Percentiles rank a stretch among this genome's conserved stretches.
phyloP scores from a whole-genome alignment of 345 rosid genomes.

The Turnera subulata region DNA sequence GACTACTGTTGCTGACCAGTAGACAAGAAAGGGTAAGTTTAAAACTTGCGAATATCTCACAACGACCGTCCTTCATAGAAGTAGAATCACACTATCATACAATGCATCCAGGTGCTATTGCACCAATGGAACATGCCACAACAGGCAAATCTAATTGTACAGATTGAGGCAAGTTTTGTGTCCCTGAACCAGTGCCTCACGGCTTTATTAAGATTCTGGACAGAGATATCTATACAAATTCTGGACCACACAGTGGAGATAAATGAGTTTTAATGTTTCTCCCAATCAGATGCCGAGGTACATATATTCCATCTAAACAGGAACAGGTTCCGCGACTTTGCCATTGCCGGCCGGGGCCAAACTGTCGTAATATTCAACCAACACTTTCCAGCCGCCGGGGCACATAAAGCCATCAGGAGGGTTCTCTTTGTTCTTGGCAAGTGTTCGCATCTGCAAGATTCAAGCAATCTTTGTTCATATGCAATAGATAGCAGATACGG shows the following conservation, averaged over 20 bases:
- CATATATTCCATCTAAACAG: conserved; percentile 40
- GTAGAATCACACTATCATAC: conserved; percentile 23
- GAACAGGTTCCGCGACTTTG: conserved; percentile 54
- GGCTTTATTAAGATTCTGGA: conserved; percentile 26
- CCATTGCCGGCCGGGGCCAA: conserved; percentile 46
- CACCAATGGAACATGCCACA: conserved; percentile 11
- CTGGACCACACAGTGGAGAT: conserved; percentile 15
- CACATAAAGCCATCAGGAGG: conserved; percentile 99
- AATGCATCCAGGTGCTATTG: conserved; percentile 13
- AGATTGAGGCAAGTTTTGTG: conserved; percentile 26
- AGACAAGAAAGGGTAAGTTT: too few relatives aligned
- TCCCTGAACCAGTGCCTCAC: conserved; percentile 17
- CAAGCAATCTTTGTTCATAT: conserved; percentile 12
- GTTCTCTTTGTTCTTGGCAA: conserved; percentile 87
- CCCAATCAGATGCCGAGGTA: conserved; percentile 21
- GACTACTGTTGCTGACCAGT: too few relatives aligned
- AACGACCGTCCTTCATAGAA: conserved; percentile 12
- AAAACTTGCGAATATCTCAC: not conserved
- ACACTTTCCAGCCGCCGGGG: conserved; percentile 91
- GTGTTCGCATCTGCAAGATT: conserved; percentile 68
- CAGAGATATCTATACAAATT: conserved; percentile 17
- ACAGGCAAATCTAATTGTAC: conserved; percentile 22
- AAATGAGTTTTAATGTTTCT: conserved; percentile 13
- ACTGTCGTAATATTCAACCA: conserved; percentile 85
- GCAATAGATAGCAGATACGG: not conserved